Conservation (phyloP, 73 alveolate species). For the Blepharisma japonicum region DNA sequence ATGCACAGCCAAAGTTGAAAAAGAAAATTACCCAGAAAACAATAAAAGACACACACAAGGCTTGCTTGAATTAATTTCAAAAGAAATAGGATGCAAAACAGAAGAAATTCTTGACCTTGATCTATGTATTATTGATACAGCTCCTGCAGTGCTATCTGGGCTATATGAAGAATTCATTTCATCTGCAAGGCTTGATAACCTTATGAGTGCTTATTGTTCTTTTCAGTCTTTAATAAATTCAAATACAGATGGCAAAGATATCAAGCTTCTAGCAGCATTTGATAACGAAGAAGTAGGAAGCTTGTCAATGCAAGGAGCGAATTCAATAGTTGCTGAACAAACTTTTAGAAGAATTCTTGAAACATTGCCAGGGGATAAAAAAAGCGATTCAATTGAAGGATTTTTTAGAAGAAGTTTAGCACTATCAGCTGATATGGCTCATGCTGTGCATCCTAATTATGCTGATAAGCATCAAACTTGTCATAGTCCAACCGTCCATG, state of each 20-base stretch:
- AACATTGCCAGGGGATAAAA: constrained; percentile 49
- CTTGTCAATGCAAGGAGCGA: constrained; percentile 86
- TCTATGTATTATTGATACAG: constrained; percentile 75
- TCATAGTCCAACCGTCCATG: background rate
- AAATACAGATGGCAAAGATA: constrained; percentile 35
- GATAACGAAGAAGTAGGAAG: constrained; percentile 96
- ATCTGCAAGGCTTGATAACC: constrained; percentile 84
- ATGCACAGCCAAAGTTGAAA: constrained; percentile 64
- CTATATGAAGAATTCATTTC: constrained; percentile 88
- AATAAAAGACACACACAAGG: constrained; percentile 40
- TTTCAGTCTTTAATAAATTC: constrained; percentile 61
- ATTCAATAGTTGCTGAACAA: constrained; percentile 72
- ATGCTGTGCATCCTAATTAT: constrained; percentile 37
- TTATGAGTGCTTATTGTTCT: constrained; percentile 75
- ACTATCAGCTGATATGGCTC: constrained; percentile 29
- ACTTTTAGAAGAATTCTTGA: constrained; percentile 71
- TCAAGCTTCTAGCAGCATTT: constrained; percentile 75
- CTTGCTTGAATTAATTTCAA: constrained; percentile 63
- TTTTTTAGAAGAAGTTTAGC: constrained; percentile 26
- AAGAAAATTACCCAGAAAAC: constrained; percentile 37
- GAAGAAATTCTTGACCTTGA: constrained; percentile 85
- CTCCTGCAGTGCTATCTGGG: constrained; percentile 78
- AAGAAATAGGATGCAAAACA: constrained; percentile 58
- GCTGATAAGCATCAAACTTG: constrained; percentile 18
- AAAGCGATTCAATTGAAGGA: constrained; percentile 1